A percentile compares a stretch with the other conserved stretches of the same genome.
These are phyloP conservation scores for Cytospora mali DNA, from an alignment of 2,329 filamentous ascomycete genomes.

Conservation along the genomic window DNA sequence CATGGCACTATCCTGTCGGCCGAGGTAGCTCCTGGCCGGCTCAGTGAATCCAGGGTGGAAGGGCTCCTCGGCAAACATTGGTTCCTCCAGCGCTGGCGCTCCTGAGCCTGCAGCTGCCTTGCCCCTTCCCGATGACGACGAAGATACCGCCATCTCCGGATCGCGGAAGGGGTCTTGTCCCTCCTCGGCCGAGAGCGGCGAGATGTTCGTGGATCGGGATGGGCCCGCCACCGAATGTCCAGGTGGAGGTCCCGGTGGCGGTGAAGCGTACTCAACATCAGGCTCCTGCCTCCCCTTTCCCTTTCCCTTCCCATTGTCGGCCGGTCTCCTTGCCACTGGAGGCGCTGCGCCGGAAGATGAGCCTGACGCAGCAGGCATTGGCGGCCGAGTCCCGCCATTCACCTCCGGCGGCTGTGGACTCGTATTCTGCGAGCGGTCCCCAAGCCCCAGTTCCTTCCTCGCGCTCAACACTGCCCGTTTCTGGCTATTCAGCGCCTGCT, in stretches of 20 bases:
- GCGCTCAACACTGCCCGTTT: slow-evolving; percentile 75
- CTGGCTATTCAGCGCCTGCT: slow-evolving; percentile 79
- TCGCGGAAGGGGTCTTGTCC: slow-evolving; percentile 33
- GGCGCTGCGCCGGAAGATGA: slow-evolving; percentile 26
- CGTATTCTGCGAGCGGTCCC: slow-evolving; percentile 35
- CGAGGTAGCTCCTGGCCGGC: slow-evolving; percentile 40
- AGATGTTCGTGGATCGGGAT: slow-evolving; percentile 11
- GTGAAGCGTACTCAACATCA: slow-evolving; percentile 18
- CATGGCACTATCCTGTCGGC: slow-evolving; percentile 45
- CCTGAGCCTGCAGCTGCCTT: background rate
- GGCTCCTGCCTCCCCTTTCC: slow-evolving; percentile 33
- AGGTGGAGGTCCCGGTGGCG: slow-evolving; percentile 13
- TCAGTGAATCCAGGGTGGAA: slow-evolving; percentile 42
- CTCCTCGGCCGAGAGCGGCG: slow-evolving; percentile 30
- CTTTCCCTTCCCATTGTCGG: slow-evolving; percentile 35
- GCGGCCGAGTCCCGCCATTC: slow-evolving; percentile 28
- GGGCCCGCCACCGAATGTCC: slow-evolving; percentile 14
- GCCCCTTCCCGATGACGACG: slow-evolving; percentile 11
- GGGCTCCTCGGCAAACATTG: slow-evolving; percentile 41
- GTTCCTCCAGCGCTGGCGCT: slow-evolving; percentile 37
- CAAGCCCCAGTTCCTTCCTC: slow-evolving; percentile 55
- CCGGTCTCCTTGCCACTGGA: slow-evolving; percentile 10
- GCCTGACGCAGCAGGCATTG: slow-evolving; percentile 9
- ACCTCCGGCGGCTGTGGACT: slow-evolving; percentile 33
- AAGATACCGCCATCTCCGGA: slow-evolving; percentile 28